These are phyloP conservation scores for Moesziomyces parantarcticus DNA, from an alignment of 1,284 basidiomycete species.

Conservation along the genomic window DNA sequence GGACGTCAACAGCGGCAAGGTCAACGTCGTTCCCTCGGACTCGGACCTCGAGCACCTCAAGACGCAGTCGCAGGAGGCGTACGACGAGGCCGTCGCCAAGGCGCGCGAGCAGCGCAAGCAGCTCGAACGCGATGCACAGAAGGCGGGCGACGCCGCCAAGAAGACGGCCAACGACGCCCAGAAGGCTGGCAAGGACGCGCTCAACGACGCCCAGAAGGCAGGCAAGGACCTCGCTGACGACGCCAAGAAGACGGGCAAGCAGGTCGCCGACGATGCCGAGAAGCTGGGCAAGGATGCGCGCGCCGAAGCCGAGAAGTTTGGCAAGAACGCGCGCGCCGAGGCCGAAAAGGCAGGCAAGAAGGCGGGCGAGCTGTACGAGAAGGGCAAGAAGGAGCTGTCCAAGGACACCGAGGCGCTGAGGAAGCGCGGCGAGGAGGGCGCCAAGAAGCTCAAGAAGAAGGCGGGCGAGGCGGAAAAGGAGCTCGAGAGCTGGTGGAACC, in stretches of 20 bases:
- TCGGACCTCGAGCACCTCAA: constrained; percentile 53
- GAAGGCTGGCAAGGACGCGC: constrained; percentile 10
- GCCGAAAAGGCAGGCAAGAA: constrained; percentile 46
- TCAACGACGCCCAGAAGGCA: constrained; percentile 14
- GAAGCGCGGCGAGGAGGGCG: constrained; percentile 53
- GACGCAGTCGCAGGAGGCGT: constrained; percentile 54
- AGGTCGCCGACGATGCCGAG: constrained; percentile 47
- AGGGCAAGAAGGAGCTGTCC: constrained; percentile 46
- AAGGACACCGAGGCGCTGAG: constrained; percentile 42
- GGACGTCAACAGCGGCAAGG: constrained; percentile 55
- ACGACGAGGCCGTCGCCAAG: constrained; percentile 39
- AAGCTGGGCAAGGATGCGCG: constrained; percentile 23
- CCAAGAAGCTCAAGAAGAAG: constrained; percentile 47
- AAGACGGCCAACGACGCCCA: constrained; percentile 17
- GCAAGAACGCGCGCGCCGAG: constrained; percentile 37
- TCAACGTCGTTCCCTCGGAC: constrained; percentile 53
- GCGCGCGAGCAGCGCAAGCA: constrained; percentile 45
- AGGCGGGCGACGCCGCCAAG: constrained; percentile 26
- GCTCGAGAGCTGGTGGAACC: constrained; percentile 51
- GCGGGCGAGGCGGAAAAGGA: constrained; percentile 59
- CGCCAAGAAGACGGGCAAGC: constrained; percentile 14
- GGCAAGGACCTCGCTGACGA: constrained; percentile 34
- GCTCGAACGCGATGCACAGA: constrained; percentile 41
- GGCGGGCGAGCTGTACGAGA: constrained; percentile 41
- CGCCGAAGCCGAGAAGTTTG: constrained; percentile 36